A percentile compares a stretch with the other conserved stretches of the same genome.
These are phyloP conservation scores for Komagataella phaffii DNA, from an alignment of 805 yeast species.

Conservation along the genomic window DNA sequence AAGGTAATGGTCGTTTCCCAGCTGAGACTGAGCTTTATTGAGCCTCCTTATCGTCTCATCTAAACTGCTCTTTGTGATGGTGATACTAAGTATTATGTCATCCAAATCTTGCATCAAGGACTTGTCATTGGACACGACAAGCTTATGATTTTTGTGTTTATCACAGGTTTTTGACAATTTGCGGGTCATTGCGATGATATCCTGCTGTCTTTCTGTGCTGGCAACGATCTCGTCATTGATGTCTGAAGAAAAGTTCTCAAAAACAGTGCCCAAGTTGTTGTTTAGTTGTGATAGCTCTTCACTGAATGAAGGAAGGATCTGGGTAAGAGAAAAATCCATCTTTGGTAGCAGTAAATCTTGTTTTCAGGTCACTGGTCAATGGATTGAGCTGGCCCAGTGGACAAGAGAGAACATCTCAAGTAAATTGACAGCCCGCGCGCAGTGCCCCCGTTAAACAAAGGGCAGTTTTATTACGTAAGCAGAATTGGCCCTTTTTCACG, in stretches of 20 bases:
- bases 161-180: neutral
- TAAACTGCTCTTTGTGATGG: neutral
- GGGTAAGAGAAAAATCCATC: neutral
- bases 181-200: neutral
- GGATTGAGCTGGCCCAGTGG: neutral
- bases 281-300: neutral
- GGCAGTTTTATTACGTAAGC: too few species aligned
- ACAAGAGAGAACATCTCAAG: neutral
- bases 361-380: neutral
- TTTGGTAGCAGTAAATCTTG: neutral
- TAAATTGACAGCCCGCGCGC: too few species aligned
- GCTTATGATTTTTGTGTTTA: neutral
- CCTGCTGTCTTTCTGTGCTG: slow-evolving; percentile 3
- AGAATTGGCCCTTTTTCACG: too few species aligned
- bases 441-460: too few species aligned
- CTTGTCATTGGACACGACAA: neutral
- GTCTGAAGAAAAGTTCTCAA: slow-evolving; percentile 8
- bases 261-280: neutral
- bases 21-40: neutral
- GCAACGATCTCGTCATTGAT: slow-evolving; percentile 7
- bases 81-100: neutral
- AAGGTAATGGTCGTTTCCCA: neutral
- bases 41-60: neutral
- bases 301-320: neutral
- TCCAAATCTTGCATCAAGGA: neutral